Conservation (phyloP, 2,329 filamentous ascomycete species). For the Macrophomina tecta region DNA sequence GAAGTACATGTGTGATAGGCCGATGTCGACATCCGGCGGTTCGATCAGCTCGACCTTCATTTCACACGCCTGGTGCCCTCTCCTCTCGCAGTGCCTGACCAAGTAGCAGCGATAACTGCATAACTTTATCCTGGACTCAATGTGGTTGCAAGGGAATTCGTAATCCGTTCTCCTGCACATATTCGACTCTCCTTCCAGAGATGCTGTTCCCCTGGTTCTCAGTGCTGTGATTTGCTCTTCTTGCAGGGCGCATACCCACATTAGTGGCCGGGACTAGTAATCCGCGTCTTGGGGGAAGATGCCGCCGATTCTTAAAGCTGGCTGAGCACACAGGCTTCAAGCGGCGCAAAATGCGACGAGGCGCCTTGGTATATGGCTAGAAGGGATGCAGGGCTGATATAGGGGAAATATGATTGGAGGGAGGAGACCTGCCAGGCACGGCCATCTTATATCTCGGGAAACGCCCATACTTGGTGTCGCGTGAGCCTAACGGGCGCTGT, state of each 20-base stretch:
- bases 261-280: background rate
- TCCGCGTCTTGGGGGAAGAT: no score
- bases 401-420: background rate
- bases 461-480: background rate
- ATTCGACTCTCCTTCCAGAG: background rate
- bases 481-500: background rate
- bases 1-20: constrained; percentile 3
- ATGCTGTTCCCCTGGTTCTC: background rate
- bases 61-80: constrained; percentile 1
- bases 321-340: background rate
- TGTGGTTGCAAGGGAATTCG: constrained; percentile 23
- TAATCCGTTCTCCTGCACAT: constrained; percentile 28
- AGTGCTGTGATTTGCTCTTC: background rate
- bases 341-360: background rate
- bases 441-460: background rate
- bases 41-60: constrained; percentile 11
- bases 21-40: background rate
- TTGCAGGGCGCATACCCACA: background rate
- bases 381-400: background rate
- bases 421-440: background rate
- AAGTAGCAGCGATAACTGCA: constrained; percentile 27
- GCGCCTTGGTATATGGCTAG: background rate
- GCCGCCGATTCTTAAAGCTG: no score
- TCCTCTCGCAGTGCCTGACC: constrained; percentile 5
- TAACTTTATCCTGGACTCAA: constrained; percentile 22